Conservation (phyloP, 208 protist genomes). For the Crithidia bombi region DNA sequence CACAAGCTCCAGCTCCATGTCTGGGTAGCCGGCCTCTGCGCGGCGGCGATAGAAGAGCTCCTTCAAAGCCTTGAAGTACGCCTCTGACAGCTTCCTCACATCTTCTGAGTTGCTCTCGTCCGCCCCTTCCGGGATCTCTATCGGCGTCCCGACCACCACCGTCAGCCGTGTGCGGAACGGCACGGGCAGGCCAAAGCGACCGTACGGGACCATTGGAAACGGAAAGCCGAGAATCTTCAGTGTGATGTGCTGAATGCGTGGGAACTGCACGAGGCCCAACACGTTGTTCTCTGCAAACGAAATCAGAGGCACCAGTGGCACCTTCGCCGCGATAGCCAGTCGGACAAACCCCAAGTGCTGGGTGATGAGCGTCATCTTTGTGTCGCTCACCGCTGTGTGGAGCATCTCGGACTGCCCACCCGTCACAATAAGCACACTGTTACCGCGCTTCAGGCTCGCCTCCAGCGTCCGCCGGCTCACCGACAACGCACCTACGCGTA, state of each 20-base stretch:
- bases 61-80: conserved; percentile 68
- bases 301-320: conserved; percentile 81
- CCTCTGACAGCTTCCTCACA: conserved; percentile 47
- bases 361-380: conserved; percentile 65
- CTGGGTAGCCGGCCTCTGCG: conserved; percentile 68
- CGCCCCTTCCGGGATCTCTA: conserved; percentile 60
- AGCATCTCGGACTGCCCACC: conserved; percentile 91
- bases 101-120: conserved; percentile 64
- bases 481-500: conserved; percentile 55
- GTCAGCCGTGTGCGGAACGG: conserved; percentile 67
- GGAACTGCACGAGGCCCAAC: conserved; percentile 65
- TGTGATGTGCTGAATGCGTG: conserved; percentile 58
- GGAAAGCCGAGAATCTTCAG: conserved; percentile 81
- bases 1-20: conserved; percentile 76
- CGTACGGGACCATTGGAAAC: conserved; percentile 79
- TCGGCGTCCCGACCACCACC: conserved; percentile 68
- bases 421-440: conserved; percentile 80
- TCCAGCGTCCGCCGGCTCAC: conserved; percentile 63
- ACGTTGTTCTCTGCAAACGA: conserved; percentile 88
- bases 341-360: conserved; percentile 86
- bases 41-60: conserved; percentile 78
- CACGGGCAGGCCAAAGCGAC: conserved; percentile 70
- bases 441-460: conserved; percentile 59
- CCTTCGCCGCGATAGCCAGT: conserved; percentile 60
- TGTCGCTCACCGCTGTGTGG: conserved; percentile 48